Evolutionary conservation across 768 basidiomycete genomes (phyloP), one percentile per base, ranked within the genome.

Genomic region (Boletellus emodensis): DNA sequence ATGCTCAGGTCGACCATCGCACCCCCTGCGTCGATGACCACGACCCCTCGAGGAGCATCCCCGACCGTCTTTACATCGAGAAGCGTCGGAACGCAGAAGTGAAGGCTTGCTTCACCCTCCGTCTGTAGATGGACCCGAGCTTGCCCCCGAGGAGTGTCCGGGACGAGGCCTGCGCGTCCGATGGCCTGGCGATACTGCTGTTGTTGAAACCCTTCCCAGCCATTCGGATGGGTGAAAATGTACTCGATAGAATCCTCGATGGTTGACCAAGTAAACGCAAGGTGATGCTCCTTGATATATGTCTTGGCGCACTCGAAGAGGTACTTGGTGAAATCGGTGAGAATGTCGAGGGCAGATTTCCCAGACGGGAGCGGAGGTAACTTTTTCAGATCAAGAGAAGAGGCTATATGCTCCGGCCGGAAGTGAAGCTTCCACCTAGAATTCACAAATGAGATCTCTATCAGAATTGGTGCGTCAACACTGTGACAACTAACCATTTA

Each of bases 41-140:
- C n/a, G n/a, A n/a, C n/a, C n/a, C n/a, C n/a, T n/a, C n/a, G n/a
- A n/a, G n/a, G n/a, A n/a, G n/a, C n/a, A n/a, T n/a, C n/a, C n/a
- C n/a, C n/a, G 5, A 6, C 28, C 12, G 22, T 24, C 24, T 56
- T 37, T 1, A 24, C 17, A 8, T 14, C n/a, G 24, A 36, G 26
- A n/a, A 75, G 72, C 40, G 68, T 75, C 33, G 69, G 57, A 20
- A 80, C 66, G 40, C 78, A 80, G 50, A 52, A 61, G 32, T 60
- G 57, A 43, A 61, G 44, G 36, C 54, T 56, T 6, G 60, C 60
- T 56, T 60, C 59, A 11, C 57, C 57, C 24, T 59, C 57, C 14
- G 53, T 58, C 14, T 61, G 38, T 28, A 61, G 52, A 26, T 58
- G 56, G 24, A 65, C 49, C 12, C 58, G 54, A 0, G 51, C 46